phyloP scores from a whole-genome alignment of 495 filamentous ascomycete species.

The Daldinia childiae region DNA sequence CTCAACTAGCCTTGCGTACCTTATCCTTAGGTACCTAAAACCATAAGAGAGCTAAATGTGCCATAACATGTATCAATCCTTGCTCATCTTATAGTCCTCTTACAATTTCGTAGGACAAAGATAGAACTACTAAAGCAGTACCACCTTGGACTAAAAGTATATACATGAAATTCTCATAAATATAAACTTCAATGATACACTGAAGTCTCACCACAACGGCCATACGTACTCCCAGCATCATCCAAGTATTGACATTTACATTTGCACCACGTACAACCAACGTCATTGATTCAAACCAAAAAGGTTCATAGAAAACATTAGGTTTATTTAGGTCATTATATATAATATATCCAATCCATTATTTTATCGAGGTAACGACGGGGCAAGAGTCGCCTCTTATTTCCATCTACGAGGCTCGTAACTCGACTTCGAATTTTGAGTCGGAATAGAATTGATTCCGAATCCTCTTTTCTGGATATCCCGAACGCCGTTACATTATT shows the following conservation, averaged over 20 bases:
- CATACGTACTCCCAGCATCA: background rate
- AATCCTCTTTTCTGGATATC: conserved; percentile 4
- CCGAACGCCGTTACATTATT: conserved; percentile 3
- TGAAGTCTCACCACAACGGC: background rate
- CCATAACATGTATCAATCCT: background rate
- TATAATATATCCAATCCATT: conserved; percentile 2
- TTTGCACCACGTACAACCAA: background rate
- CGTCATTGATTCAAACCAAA: background rate
- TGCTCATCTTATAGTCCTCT: background rate
- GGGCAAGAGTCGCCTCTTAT: conserved; percentile 1
- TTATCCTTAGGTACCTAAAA: no score
- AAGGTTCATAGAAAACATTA: conserved; percentile 5
- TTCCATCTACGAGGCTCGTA: background rate
- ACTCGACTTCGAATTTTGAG: background rate
- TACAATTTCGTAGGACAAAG: background rate
- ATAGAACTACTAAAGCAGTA: background rate
- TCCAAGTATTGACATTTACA: background rate
- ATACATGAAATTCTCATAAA: background rate
- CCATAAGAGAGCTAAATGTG: background rate
- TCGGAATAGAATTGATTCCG: background rate
- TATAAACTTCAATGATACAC: background rate
- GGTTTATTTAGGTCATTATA: conserved; percentile 8
- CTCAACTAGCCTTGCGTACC: background rate
- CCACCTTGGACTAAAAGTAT: background rate
- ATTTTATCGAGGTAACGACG: conserved; percentile 6